These are phyloP conservation scores for Myxozyma mucilagina DNA, from an alignment of 805 yeast species.

Conservation along the genomic window DNA sequence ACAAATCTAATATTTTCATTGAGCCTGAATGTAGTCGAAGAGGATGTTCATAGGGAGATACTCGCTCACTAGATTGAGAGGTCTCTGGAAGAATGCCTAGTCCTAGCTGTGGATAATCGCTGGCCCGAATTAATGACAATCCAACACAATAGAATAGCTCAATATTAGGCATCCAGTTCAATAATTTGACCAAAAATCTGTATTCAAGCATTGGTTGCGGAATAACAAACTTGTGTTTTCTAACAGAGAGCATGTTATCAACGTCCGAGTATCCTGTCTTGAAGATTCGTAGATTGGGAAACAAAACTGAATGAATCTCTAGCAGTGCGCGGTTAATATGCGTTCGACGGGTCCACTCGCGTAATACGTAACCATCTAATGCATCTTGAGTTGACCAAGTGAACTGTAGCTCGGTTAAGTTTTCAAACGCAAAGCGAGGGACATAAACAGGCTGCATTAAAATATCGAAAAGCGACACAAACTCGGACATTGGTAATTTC, in stretches of 20 bases:
- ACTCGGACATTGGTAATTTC: constrained; percentile 5
- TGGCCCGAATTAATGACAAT: neutral
- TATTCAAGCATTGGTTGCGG: constrained; percentile 7
- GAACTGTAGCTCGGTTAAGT: neutral
- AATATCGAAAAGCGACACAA: neutral
- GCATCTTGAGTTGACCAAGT: constrained; percentile 9
- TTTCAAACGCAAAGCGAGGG: constrained; percentile 1
- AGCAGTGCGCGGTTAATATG: constrained; percentile 4
- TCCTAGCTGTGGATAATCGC: constrained; percentile 5
- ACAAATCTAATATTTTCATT: neutral
- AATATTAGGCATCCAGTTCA: constrained; percentile 3
- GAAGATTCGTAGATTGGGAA: constrained; percentile 2
- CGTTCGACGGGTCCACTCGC: constrained; percentile 3
- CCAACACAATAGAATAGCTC: neutral
- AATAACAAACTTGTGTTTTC: neutral
- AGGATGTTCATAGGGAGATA: neutral
- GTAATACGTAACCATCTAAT: constrained; percentile 3
- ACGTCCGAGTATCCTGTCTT: constrained; percentile 1
- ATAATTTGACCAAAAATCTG: neutral
- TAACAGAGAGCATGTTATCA: neutral
- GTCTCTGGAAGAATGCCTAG: neutral
- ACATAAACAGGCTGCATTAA: constrained; percentile 1
- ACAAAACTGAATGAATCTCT: neutral
- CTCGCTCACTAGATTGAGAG: neutral
- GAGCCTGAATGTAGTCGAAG: neutral